Evolutionary conservation across 2,329 filamentous ascomycete species (phyloP).

Genomic region (Phaeoacremonium minimum): DNA sequence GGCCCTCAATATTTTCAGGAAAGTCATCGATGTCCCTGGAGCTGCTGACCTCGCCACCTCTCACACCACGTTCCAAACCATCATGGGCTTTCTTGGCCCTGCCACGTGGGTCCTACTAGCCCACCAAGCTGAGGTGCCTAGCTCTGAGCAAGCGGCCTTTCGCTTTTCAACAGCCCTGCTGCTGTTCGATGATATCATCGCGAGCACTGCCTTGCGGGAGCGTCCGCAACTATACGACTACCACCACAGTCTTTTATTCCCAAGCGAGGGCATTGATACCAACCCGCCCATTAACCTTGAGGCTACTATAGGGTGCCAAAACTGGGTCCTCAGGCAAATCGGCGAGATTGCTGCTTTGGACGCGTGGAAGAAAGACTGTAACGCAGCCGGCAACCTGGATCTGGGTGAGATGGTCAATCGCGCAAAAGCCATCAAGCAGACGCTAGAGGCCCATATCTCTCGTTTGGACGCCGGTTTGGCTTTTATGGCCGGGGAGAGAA

Average conservation of each 20-base stretch:
- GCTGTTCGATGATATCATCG: constrained; percentile 29
- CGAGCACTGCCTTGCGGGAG: constrained; percentile 23
- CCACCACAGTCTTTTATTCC: constrained; percentile 28
- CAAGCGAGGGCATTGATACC: constrained; percentile 27
- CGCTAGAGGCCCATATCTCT: constrained; percentile 6
- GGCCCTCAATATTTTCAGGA: constrained; percentile 33
- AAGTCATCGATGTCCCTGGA: constrained; percentile 24
- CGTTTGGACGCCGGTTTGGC: constrained; percentile 1
- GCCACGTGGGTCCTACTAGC: too few relatives aligned
- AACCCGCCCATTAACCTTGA: constrained; percentile 36
- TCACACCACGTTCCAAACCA: too few relatives aligned
- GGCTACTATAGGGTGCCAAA: constrained; percentile 50
- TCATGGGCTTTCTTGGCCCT: constrained; percentile 15
- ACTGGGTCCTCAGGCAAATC: constrained; percentile 52
- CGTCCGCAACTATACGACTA: constrained; percentile 24
- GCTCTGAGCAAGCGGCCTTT: constrained; percentile 23
- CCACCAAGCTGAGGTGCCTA: constrained; percentile 15
- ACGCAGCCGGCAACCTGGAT: constrained; percentile 35
- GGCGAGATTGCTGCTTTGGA: constrained; percentile 49
- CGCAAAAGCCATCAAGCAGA: constrained; percentile 16
- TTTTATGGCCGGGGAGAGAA: too few relatives aligned
- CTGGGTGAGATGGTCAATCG: constrained; percentile 39
- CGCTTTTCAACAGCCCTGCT: constrained; percentile 25
- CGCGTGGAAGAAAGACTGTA: constrained; percentile 48
- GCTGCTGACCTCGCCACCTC: too few relatives aligned